Percentiles rank a stretch among this genome's conserved stretches.
These are phyloP conservation scores for Pseudocercospora eumusae DNA, from an alignment of 2,329 filamentous ascomycete species.

Conservation along the genomic window DNA sequence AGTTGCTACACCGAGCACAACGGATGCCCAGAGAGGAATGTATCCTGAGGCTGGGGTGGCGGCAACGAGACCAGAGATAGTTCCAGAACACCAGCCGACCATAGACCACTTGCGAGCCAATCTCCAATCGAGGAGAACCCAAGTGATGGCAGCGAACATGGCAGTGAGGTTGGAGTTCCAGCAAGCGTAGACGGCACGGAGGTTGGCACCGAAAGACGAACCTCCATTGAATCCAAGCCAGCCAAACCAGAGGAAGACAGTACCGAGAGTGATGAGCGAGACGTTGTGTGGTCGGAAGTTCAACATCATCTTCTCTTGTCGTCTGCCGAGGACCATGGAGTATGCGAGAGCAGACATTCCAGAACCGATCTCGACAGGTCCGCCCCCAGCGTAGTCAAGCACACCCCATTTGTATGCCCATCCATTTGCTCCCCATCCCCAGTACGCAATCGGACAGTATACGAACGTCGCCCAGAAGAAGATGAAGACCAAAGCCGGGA, in stretches of 20 bases:
- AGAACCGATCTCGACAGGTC: constrained; percentile 95
- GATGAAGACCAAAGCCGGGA: constrained; percentile 91
- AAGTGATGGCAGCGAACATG: constrained; percentile 87
- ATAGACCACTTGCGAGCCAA: constrained; percentile 93
- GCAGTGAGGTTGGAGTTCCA: constrained; percentile 97
- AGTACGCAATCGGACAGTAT: constrained; percentile 95
- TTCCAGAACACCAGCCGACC: constrained; percentile 89
- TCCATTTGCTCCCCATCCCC: constrained; percentile 93
- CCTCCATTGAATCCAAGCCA: constrained; percentile 99
- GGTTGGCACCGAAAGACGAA: constrained; percentile 72
- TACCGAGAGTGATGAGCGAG: constrained; percentile 92
- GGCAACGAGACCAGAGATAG: constrained; percentile 82
- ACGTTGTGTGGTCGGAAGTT: constrained; percentile 99
- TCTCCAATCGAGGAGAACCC: constrained; percentile 94
- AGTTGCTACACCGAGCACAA: constrained; percentile 61
- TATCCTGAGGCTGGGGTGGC: constrained; percentile 83
- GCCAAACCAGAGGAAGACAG: constrained; percentile 94
- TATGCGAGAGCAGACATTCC: constrained; percentile 92
- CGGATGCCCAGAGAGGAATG: constrained; percentile 67
- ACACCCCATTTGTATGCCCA: constrained; percentile 92
- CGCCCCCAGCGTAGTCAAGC: constrained; percentile 93
- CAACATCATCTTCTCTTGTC: constrained; percentile 99
- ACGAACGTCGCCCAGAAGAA: constrained; percentile 97
- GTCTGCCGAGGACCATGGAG: constrained; percentile 90
- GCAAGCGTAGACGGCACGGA: constrained; percentile 95